A percentile compares a stretch with the other conserved stretches of the same genome.
Evolutionary conservation across 148 eudicot genomes (phyloP).

Genomic region (Rhododendron kiyosumense): DNA sequence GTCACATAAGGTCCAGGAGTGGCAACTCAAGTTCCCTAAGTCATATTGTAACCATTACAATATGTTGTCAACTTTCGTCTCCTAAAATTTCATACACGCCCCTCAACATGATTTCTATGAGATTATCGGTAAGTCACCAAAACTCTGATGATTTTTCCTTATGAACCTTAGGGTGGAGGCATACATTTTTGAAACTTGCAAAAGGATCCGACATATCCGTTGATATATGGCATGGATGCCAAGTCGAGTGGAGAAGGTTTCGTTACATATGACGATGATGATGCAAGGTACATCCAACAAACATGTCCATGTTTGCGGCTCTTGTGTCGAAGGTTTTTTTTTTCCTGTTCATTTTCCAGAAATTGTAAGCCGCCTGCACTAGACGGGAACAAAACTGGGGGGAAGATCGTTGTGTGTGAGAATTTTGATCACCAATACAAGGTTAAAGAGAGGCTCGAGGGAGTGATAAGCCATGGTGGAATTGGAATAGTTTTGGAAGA

Average conservation of each 20-base stretch:
- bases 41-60: too few species aligned
- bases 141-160: background rate
- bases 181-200: constrained; percentile 45
- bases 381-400: constrained; percentile 38
- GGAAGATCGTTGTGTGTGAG: constrained; percentile 49
- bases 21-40: too few species aligned
- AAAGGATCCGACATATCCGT: constrained; percentile 42
- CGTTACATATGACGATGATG: constrained; percentile 5
- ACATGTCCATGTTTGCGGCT: background rate
- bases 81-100: background rate
- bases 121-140: background rate
- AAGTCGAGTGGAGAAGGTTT: constrained; percentile 12
- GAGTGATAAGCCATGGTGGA: constrained; percentile 26
- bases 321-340: background rate
- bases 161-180: constrained; percentile 49
- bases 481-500: constrained; percentile 40
- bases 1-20: background rate
- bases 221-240: constrained; percentile 36
- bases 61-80: background rate
- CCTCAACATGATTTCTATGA: too few species aligned
- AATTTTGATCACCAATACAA: constrained; percentile 12
- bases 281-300: constrained; percentile 30
- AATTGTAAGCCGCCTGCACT: constrained; percentile 41
- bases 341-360: constrained; percentile 26
- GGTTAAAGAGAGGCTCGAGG: constrained; percentile 12